Conservation (phyloP, 2,329 filamentous ascomycete species). For the Golovinomyces cichoracearum region DNA sequence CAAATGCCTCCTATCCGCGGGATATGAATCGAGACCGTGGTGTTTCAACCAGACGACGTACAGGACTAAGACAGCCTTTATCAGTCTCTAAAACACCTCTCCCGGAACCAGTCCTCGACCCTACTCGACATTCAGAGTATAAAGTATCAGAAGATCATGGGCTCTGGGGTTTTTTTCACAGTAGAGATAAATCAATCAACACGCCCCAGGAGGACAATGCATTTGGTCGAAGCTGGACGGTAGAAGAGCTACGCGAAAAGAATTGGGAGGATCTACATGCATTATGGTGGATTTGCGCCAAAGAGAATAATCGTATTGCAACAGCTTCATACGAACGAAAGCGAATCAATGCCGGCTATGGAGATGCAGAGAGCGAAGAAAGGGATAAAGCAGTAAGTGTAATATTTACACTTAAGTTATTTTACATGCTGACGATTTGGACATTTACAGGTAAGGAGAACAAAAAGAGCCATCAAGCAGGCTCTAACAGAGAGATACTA, state of each 20-base stretch:
- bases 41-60: conserved; percentile 54
- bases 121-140: conserved; percentile 27
- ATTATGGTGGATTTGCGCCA: conserved; percentile 84
- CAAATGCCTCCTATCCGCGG: conserved; percentile 17
- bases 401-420: neutral
- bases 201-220: conserved; percentile 43
- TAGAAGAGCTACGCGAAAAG: conserved; percentile 65
- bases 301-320: conserved; percentile 70
- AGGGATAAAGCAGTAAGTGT: conserved; percentile 40
- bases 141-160: conserved; percentile 48
- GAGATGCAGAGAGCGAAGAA: conserved; percentile 35
- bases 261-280: conserved; percentile 81
- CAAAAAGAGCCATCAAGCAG: conserved; percentile 63
- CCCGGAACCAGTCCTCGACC: conserved; percentile 41
- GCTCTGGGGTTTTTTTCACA: conserved; percentile 76
- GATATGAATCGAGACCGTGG: conserved; percentile 63
- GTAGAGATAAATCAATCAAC: conserved; percentile 38
- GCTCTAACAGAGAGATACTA: conserved; percentile 70
- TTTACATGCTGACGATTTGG: neutral
- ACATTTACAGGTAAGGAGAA: conserved; percentile 36
- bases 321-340: conserved; percentile 47
- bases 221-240: conserved; percentile 62
- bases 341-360: conserved; percentile 44
- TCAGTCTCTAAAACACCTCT: conserved; percentile 46
- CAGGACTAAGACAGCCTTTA: conserved; percentile 47